phyloP scores from a whole-genome alignment of 371 early-diverging fungal genomes.

The Lichtheimia ornata region DNA sequence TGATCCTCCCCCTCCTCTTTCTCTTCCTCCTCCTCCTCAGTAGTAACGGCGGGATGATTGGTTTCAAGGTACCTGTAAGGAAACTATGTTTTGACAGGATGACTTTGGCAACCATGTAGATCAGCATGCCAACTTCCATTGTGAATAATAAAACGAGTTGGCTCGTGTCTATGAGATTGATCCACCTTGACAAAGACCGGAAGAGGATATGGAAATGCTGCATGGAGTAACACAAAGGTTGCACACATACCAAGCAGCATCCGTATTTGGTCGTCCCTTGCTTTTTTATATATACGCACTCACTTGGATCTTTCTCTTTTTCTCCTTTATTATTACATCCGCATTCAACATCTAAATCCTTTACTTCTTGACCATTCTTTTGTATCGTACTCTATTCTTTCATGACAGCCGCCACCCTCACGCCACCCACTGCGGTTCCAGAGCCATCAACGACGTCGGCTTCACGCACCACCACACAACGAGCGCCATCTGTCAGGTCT shows the following conservation, averaged over 20 bases:
- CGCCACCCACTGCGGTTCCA: constrained; percentile 13
- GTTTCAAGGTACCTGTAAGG: too few relatives aligned
- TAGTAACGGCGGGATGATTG: too few relatives aligned
- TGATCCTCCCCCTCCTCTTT: too few relatives aligned
- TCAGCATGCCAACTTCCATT: too few relatives aligned
- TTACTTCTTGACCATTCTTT: background rate
- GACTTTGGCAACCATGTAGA: too few relatives aligned
- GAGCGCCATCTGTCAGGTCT: constrained; percentile 14
- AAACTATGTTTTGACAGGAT: too few relatives aligned
- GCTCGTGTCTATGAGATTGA: background rate
- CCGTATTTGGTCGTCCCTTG: background rate
- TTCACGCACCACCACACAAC: background rate
- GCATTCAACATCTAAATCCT: background rate
- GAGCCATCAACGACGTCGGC: background rate
- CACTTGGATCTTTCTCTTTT: constrained; percentile 5
- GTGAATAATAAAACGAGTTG: constrained; percentile 2
- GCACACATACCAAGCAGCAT: constrained; percentile 3
- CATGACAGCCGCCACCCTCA: constrained; percentile 26
- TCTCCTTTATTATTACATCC: background rate
- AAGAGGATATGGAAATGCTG: constrained; percentile 1
- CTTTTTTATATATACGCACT: background rate
- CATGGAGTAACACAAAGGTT: background rate
- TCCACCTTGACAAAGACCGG: background rate
- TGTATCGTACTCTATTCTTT: background rate
- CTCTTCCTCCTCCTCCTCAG: too few relatives aligned